These are phyloP conservation scores for Sphenostylis stenocarpa DNA, from an alignment of 306 rosid species.

Conservation along the genomic window DNA sequence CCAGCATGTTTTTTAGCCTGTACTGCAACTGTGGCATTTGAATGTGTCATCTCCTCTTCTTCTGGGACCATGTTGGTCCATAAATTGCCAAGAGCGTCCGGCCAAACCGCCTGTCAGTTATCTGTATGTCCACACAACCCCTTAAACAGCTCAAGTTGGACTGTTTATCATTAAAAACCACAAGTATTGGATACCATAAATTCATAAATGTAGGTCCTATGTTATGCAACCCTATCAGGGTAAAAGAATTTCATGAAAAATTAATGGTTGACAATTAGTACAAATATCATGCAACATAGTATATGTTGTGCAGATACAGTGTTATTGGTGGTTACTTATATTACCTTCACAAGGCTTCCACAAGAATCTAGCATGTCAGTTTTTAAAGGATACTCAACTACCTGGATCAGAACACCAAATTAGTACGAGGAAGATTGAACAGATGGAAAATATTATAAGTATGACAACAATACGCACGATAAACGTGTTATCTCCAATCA, in stretches of 20 bases:
- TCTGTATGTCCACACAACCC: slow-evolving; percentile 51
- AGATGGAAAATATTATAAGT: background rate
- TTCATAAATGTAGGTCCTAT: slow-evolving; percentile 3
- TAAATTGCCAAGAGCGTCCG: slow-evolving; percentile 85
- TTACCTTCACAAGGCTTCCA: slow-evolving; percentile 84
- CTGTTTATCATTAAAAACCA: slow-evolving; percentile 6
- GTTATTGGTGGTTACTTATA: slow-evolving; percentile 24
- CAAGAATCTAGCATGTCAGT: slow-evolving; percentile 86
- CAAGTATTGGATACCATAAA: background rate
- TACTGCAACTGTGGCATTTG: slow-evolving; percentile 30
- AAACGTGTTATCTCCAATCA: slow-evolving; percentile 78
- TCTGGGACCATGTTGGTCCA: slow-evolving; percentile 94
- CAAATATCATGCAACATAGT: background rate
- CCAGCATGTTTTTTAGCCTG: slow-evolving; percentile 33
- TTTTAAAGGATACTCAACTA: slow-evolving; percentile 84
- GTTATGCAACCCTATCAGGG: background rate
- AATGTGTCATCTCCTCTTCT: slow-evolving; percentile 56
- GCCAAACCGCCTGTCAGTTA: slow-evolving; percentile 84
- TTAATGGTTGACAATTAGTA: background rate
- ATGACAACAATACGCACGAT: slow-evolving; percentile 53
- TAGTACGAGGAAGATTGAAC: slow-evolving; percentile 20
- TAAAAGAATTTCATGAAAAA: background rate
- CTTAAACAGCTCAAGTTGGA: slow-evolving; percentile 17
- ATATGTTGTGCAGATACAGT: slow-evolving; percentile 3
- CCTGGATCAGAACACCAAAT: slow-evolving; percentile 47